Evolutionary conservation across 768 basidiomycete genomes (phyloP).

Genomic region (Tylopilus sp.): DNA sequence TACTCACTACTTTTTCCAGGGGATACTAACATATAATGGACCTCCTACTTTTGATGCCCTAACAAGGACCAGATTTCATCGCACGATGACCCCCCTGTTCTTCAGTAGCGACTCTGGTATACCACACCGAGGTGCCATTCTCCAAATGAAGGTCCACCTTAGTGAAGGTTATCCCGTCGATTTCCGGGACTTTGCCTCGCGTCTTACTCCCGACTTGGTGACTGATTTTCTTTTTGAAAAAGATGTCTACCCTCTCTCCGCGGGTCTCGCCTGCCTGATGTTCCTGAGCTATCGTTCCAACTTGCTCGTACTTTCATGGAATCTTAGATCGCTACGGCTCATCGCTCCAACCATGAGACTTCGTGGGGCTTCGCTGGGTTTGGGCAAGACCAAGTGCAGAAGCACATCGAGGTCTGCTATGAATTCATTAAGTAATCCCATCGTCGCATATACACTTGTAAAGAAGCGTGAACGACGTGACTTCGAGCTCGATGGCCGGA

Average conservation of each 20-base stretch:
- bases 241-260: conserved; percentile 35
- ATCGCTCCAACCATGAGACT: conserved; percentile 36
- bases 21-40: conserved; percentile 12
- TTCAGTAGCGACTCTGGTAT: conserved; percentile 40
- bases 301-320: conserved; percentile 38
- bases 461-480: conserved; percentile 29
- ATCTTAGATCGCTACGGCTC: conserved; percentile 33
- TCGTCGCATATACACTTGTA: conserved; percentile 40
- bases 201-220: conserved; percentile 56
- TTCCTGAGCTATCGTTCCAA: conserved; percentile 31
- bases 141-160: conserved; percentile 32
- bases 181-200: conserved; percentile 40
- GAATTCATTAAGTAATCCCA: conserved; percentile 47
- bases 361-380: conserved; percentile 45
- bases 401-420: conserved; percentile 39
- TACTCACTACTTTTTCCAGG: conserved; percentile 12
- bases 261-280: conserved; percentile 36
- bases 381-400: conserved; percentile 39
- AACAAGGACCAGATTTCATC: conserved; percentile 34
- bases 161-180: conserved; percentile 39
- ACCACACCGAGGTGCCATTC: conserved; percentile 32
- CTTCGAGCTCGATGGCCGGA: conserved; percentile 17
- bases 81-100: conserved; percentile 53
- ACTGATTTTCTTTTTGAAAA: conserved; percentile 54
- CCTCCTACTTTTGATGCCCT: not conserved